Evolutionary conservation across 176 grass and related monocot genomes (phyloP).

Genomic region (Juncus inflexus): DNA sequence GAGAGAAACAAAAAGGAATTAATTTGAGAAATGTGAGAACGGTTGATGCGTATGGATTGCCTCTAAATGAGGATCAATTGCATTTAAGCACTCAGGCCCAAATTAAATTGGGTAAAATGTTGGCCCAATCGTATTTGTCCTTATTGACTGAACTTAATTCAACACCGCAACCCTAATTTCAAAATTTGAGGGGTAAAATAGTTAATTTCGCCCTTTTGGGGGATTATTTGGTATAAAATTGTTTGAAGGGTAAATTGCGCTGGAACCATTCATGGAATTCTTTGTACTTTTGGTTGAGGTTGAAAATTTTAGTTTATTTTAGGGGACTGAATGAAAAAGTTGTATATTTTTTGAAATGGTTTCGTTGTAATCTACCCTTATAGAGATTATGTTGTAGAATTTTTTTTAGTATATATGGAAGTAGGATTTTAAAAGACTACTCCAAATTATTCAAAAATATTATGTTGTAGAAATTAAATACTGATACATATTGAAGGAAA

Average conservation of each 20-base stretch:
- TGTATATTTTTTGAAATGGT: constrained; percentile 7
- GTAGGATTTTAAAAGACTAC: neutral
- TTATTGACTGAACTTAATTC: constrained; percentile 17
- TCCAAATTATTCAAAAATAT: neutral
- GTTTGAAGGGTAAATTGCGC: constrained; percentile 14
- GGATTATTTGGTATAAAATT: neutral
- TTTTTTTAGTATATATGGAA: neutral
- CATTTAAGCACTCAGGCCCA: constrained; percentile 86
- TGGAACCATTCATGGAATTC: constrained; percentile 10
- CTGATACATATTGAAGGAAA: no score
- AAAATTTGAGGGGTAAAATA: constrained; percentile 3
- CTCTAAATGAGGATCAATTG: constrained; percentile 51
- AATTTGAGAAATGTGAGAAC: constrained; percentile 52
- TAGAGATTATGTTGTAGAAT: constrained; percentile 5
- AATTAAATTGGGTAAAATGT: constrained; percentile 67
- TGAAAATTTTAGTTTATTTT: neutral
- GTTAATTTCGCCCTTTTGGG: neutral
- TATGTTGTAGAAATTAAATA: neutral
- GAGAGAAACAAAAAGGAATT: constrained; percentile 62
- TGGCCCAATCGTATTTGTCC: constrained; percentile 55
- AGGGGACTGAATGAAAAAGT: neutral
- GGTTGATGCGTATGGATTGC: constrained; percentile 70
- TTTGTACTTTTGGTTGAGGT: neutral
- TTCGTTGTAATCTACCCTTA: constrained; percentile 19
- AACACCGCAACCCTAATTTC: constrained; percentile 22